These are phyloP conservation scores for Trapa bicornis DNA, from an alignment of 345 rosid species.

Conservation along the genomic window DNA sequence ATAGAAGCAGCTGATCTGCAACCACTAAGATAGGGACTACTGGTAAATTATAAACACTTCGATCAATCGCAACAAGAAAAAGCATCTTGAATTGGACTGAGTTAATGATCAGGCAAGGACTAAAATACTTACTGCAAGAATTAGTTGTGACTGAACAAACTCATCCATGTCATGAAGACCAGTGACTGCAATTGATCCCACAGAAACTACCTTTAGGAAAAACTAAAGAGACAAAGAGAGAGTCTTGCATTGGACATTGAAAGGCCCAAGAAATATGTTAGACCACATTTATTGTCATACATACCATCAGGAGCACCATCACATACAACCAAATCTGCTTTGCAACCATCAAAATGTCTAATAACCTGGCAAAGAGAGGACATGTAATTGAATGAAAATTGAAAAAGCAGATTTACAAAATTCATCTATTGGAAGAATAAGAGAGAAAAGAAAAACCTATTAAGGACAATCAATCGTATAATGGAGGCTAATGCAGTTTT, in stretches of 20 bases:
- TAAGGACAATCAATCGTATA: background rate
- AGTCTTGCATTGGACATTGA: background rate
- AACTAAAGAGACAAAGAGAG: background rate
- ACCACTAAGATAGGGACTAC: background rate
- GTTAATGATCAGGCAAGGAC: background rate
- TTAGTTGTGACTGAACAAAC: constrained; percentile 91
- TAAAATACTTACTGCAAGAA: constrained; percentile 60
- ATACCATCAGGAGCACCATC: constrained; percentile 99
- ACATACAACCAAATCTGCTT: constrained; percentile 95
- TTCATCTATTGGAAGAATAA: background rate
- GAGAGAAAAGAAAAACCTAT: background rate
- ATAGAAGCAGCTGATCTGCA: background rate
- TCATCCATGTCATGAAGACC: constrained; percentile 99
- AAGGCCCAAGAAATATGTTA: background rate
- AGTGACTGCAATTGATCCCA: constrained; percentile 48
- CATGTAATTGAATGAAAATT: too few relatives aligned
- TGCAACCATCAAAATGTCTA: constrained; percentile 89
- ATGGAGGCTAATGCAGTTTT: background rate
- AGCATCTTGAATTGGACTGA: background rate
- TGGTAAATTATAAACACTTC: background rate
- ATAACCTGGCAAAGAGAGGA: constrained; percentile 43
- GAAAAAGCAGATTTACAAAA: background rate
- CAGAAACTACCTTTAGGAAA: constrained; percentile 7
- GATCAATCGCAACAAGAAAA: background rate
- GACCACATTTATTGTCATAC: constrained; percentile 17